Percentiles rank a stretch among this genome's conserved stretches.
These are phyloP conservation scores for Fomitopsis pinicola DNA, from an alignment of 1,284 basidiomycete species.

Conservation along the genomic window DNA sequence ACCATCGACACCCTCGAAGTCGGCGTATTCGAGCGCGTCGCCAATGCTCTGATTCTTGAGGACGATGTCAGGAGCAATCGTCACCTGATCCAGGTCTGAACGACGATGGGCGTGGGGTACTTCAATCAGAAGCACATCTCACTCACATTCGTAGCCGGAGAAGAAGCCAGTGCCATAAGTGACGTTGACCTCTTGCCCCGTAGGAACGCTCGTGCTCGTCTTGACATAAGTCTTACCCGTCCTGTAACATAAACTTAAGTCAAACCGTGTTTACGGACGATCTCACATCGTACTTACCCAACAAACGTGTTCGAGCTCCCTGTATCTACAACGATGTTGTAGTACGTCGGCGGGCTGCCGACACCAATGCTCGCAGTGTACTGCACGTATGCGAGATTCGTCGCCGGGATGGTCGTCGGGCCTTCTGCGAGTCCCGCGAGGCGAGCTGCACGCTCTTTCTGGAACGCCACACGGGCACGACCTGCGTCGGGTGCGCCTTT, in stretches of 20 bases:
- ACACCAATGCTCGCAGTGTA: conserved; percentile 55
- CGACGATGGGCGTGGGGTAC: conserved; percentile 34
- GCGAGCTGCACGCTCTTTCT: conserved; percentile 10
- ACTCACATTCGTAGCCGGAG: conserved; percentile 39
- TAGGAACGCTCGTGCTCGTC: conserved; percentile 40
- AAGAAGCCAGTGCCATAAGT: conserved; percentile 49
- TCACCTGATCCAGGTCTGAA: conserved; percentile 42
- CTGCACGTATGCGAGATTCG: conserved; percentile 37
- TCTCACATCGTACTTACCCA: neutral
- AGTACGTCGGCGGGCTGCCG: conserved; percentile 55
- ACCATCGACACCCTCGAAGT: conserved; percentile 45
- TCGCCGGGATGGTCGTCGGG: conserved; percentile 10
- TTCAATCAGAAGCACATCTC: conserved; percentile 27
- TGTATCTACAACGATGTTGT: conserved; percentile 55
- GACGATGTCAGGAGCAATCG: conserved; percentile 37
- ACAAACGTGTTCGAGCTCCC: conserved; percentile 25
- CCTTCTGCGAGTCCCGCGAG: neutral
- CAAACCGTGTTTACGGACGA: neutral
- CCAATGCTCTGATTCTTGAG: conserved; percentile 49
- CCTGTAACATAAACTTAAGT: neutral
- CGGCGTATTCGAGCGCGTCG: conserved; percentile 37
- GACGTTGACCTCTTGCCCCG: conserved; percentile 38
- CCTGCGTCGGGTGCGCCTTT: conserved; percentile 7
- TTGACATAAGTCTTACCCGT: conserved; percentile 39
- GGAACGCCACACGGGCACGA: conserved; percentile 1